These are phyloP conservation scores for Mortierella sp. DNA, from an alignment of 371 early-diverging fungal genomes.

Conservation along the genomic window DNA sequence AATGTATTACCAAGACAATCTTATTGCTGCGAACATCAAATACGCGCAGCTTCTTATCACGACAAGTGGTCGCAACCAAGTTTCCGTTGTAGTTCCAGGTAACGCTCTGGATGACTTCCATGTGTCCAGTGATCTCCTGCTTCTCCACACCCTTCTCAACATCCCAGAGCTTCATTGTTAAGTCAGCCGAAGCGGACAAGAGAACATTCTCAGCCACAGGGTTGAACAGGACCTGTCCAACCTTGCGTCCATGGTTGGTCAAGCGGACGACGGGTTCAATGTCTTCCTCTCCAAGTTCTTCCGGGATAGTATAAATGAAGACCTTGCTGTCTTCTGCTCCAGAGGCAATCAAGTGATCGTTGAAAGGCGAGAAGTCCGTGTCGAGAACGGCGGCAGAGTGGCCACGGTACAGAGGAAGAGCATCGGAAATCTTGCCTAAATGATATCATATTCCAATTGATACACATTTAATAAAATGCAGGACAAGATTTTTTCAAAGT, in stretches of 20 bases:
- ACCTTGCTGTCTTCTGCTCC: constrained; percentile 95
- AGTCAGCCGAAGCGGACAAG: constrained; percentile 91
- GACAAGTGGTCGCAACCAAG: constrained; percentile 91
- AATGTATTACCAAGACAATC: constrained; percentile 70
- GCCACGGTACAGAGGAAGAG: constrained; percentile 90
- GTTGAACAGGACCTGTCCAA: constrained; percentile 97
- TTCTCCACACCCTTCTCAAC: constrained; percentile 90
- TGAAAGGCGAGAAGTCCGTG: constrained; percentile 98
- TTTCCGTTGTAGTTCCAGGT: constrained; percentile 92
- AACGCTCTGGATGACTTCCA: constrained; percentile 92
- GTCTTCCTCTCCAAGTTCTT: constrained; percentile 77
- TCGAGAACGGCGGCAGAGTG: constrained; percentile 96
- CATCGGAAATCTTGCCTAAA: constrained; percentile 85
- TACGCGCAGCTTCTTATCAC: constrained; percentile 95
- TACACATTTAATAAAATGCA: neutral
- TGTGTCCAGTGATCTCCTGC: constrained; percentile 91
- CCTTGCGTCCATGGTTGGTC: constrained; percentile 84
- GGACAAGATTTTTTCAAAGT: neutral
- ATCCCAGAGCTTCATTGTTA: constrained; percentile 97
- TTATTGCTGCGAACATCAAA: constrained; percentile 92
- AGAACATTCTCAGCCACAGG: constrained; percentile 96
- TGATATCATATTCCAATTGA: neutral
- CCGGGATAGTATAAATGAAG: constrained; percentile 96
- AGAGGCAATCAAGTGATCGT: constrained; percentile 92
- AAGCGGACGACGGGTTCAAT: constrained; percentile 67